Evolutionary conservation across 441 rosid genomes (phyloP).

Genomic region (Arabidopsis lyrata): DNA sequence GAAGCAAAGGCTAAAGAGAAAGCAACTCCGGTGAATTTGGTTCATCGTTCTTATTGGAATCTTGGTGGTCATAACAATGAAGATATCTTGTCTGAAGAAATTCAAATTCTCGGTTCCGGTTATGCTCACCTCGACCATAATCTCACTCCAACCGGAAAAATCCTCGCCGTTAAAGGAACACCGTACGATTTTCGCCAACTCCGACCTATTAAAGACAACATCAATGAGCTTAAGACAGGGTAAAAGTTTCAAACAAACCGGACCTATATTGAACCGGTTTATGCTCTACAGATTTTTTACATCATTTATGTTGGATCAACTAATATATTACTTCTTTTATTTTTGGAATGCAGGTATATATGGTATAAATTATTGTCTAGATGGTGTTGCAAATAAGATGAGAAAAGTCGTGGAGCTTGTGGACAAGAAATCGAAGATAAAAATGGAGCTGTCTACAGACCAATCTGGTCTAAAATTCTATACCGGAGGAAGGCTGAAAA

Average conservation of each 20-base stretch:
- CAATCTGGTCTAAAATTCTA: background rate
- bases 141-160: background rate
- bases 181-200: background rate
- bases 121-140: slow-evolving; percentile 3
- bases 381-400: slow-evolving; percentile 8
- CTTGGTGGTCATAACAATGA: slow-evolving; percentile 7
- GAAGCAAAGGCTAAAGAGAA: slow-evolving; percentile 8
- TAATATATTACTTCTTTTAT: too few relatives aligned
- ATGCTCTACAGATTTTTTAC: background rate
- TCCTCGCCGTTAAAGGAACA: background rate
- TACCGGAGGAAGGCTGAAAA: background rate
- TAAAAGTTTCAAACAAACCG: background rate
- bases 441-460: slow-evolving; percentile 2
- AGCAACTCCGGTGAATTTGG: background rate
- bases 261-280: background rate
- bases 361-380: slow-evolving; percentile 14
- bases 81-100: background rate
- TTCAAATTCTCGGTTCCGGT: background rate
- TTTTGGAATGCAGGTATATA: background rate
- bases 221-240: background rate
- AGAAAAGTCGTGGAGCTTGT: slow-evolving; percentile 10
- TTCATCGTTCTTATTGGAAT: slow-evolving; percentile 2
- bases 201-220: slow-evolving; percentile 6
- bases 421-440: background rate
- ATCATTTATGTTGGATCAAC: background rate